Base-by-base conservation (phyloP, 2,329 filamentous ascomycete species). In the Talaromyces sp. region DNA sequence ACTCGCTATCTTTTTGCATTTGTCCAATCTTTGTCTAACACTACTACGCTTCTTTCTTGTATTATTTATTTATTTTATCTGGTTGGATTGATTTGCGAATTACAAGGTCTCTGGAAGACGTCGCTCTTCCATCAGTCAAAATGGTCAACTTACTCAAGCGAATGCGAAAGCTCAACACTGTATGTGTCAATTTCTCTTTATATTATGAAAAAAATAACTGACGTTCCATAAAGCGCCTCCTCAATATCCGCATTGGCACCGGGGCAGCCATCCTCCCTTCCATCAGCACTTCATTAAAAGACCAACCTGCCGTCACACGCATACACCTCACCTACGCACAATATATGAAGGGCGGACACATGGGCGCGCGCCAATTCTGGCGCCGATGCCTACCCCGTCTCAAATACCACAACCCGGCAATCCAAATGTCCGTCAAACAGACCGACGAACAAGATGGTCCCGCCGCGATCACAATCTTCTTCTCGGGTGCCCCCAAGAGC, bases 331-430 rank as follows among this genome's bases (percentile, higher is more conserved):
- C 76, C 65, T 81, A 79, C 64, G 76, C 77, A 28, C 70, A 65
- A 58, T 79, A 77, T 64, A 75, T 76, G 64, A 75, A 79, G 65
- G 70, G 72, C 65, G 71, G 73, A 60, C 72, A 74, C 65, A 69
- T 69, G 63, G 76, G 75, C 53, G 72, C 73, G 66, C 96, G 93
- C 71, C 91, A 91, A 80, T 97, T 99, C 84, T 96, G 92, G 91
- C 87, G 85, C 66, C 82, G 88, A 64, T 89, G 87, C 73, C 87
- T 98, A 55, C 91, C 91, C 27, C 87, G 91, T 61, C 82, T 99
- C 67, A 97, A 99, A 83, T 99, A 88, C 80, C 89, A 96, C 83
- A 99, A 99, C 75, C 95, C 95, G 0, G 79, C 87, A 12, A 76
- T 97, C 53, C 86, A 89, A 51, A 96, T 98, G 84, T 87, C 90